Evolutionary conservation across 2,329 filamentous ascomycete species (phyloP), one percentile per base, ranked within the genome.

Genomic region (Diaporthe australafricana): DNA sequence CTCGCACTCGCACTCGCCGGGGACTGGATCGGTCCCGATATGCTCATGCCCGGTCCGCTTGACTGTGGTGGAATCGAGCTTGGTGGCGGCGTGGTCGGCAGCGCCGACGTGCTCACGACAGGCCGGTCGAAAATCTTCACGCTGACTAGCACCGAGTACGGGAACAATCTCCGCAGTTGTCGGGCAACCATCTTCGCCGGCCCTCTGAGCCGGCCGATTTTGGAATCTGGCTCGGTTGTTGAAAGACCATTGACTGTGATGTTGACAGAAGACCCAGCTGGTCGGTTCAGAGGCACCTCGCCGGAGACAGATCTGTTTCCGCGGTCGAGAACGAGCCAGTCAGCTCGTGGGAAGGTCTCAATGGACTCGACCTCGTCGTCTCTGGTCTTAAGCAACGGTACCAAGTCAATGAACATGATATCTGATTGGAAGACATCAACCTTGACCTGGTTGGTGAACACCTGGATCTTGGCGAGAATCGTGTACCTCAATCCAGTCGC

Each of bases 211-310:
- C 63, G 63, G 20, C n/a, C 32, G 20, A 56, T 56, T 12, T 20
- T 56, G 53, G 20, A n/a, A 7, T 9, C 2, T 3, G 32, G 32
- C 25, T 38, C 32, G 12, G 32, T n/a, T n/a, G n/a, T n/a, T n/a
- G 63, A 27, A 14, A 53, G 47, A 14, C 32, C 47, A 20, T 53
- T n/a, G 48, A 67, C 63, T 9, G 63, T 53, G 30, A 67, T 52
- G 30, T 67, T 67, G 16, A 67, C 62, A 17, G n/a, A 32, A 11
- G 63, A 53, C 16, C 63, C 63, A 14, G 6, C 14, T 27, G 63
- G 63, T 22, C 40, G 20, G 11, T 30, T 22, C 9, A 27, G 27
- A 12, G 63, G 63, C 17, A 67, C 48, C 14, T 2, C 17, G 47
- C 63, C 63, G 3, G 42, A 50, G 16, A 53, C 38, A 0, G 48